Evolutionary conservation across 2,329 filamentous ascomycete species (phyloP), one percentile per base, ranked within the genome.

Genomic region (Talaromyces verruculosus): DNA sequence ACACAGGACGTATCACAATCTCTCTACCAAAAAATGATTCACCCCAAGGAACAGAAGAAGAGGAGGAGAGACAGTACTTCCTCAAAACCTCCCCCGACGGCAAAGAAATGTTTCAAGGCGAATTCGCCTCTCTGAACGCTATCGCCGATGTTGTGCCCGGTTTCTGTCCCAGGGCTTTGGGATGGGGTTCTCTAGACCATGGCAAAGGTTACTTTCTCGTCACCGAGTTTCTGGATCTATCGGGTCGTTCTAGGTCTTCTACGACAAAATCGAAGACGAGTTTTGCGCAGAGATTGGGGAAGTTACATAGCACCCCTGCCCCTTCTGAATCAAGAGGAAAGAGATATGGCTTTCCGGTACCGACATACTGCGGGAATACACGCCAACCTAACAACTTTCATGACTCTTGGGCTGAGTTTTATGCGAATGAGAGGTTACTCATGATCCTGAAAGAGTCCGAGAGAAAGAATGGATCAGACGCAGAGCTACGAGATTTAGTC

Each of bases 291-390:
- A 93, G 96, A 76, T 82, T 97, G 7, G 92, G 91, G 1, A 87
- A 85, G 72, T 80, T 97, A 55, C 94, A 97, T 77, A 89, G 86
- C 1, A 92, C 88, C 0, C 87, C 90, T 0, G 91, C 91, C 0
- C 90, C 91, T 1, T 28, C 30, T 2, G 1, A 28, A 35, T 28
- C 35, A 58, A 22, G 60, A 69, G 58, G 74, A 19, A 69, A 68
- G 19, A 84, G 11, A 87, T 97, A 94, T 70, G 94, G 94, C 2
- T 97, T 97, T 73, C 90, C 91, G 0, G 89, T 90, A 0, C 81
- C 90, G 0, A 97, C 93, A 0, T 97, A 91, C 78, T 97, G 94
- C 77, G 93, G 93, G 1, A 87, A 91, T 55, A 95, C 92, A 7
- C 85, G 85, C 47, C 94, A 97, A 78, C 87, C 92, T 58, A 98